Base-by-base conservation (phyloP, 345 rosid genomes). In the Eucalyptus paniculata region DNA sequence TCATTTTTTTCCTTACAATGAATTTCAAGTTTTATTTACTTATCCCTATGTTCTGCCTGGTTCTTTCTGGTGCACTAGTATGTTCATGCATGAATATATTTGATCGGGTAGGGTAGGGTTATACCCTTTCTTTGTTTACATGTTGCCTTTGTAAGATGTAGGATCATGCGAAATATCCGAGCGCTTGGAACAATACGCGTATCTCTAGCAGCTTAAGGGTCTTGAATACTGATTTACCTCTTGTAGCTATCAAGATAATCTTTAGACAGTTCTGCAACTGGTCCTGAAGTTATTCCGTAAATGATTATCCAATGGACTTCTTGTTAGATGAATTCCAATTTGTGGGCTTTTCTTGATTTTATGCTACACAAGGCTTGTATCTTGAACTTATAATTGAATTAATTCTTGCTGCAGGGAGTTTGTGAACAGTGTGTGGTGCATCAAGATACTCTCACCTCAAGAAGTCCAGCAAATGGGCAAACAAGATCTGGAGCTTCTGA, bases 391-490 rank as follows among this genome's bases (percentile, higher is more conserved):
- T 15, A 77, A 77, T 77, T 40, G 16, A 11, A 77, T 40, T 32
- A 18, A 11, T 42, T 28, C 30, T 42, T 86, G 26, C 87, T 45
- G 87, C 97, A 98, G 99, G 97, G 99, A 96, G 91, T 98, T 98
- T 87, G 99, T 97, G 69, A 98, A 95, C 93, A 96, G 95, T 15
- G 99, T 98, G 88, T 95, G 98, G 98, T 98, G 95, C 90, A 98
- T 98, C 86, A 98, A 96, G 92, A 97, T 98, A 92, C 94, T 98
- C 23, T 98, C 99, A 56, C 97, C 97, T 6, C 97, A 95, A 87
- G 99, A 98, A 93, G 95, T 98, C 92, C 97, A 96, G 88, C 96
- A 95, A 91, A 98, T 97, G 99, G 99, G 99, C 23, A 97, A 95
- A 92, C 94, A 91, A 54, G 99, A 98, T 88, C 91, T 95, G 37